Evolutionary conservation across 306 rosid genomes (phyloP).

Genomic region (Erythrophleum fordii): DNA sequence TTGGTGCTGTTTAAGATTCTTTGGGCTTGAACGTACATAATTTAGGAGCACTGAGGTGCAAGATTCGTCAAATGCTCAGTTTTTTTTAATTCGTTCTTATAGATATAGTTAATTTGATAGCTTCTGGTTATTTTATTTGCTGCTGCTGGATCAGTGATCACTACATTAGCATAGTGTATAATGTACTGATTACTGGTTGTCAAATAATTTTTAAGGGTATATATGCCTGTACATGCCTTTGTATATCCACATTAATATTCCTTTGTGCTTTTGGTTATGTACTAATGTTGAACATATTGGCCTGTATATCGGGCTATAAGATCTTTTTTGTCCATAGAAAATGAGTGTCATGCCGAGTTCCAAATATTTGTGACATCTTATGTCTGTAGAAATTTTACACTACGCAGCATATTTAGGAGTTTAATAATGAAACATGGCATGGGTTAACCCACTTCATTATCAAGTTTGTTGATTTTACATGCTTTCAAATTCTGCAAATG

Average conservation of each 20-base stretch:
- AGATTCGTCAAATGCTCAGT: no score
- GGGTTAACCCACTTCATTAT: background rate
- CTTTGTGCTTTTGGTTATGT: constrained; percentile 6
- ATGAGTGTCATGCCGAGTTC: background rate
- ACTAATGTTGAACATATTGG: constrained; percentile 2
- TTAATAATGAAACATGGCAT: constrained; percentile 4
- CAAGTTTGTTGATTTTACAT: background rate
- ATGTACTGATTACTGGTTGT: constrained; percentile 1
- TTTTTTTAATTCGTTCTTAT: background rate
- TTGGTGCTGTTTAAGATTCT: background rate
- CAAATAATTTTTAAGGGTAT: constrained; percentile 1
- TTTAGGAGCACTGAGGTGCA: background rate
- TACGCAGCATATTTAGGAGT: background rate
- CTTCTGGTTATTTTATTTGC: background rate
- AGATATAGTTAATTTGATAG: background rate
- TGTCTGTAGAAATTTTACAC: background rate
- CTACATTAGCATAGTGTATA: background rate
- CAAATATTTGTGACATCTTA: background rate
- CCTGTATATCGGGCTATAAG: background rate
- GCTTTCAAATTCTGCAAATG: constrained; percentile 5
- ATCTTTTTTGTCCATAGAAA: background rate
- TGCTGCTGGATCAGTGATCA: background rate
- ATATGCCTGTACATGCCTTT: background rate
- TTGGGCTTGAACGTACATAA: background rate
- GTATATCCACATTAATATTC: background rate